Evolutionary conservation across 2,329 filamentous ascomycete species (phyloP), one percentile per base, ranked within the genome.

Genomic region (Rosellinia necatrix): DNA sequence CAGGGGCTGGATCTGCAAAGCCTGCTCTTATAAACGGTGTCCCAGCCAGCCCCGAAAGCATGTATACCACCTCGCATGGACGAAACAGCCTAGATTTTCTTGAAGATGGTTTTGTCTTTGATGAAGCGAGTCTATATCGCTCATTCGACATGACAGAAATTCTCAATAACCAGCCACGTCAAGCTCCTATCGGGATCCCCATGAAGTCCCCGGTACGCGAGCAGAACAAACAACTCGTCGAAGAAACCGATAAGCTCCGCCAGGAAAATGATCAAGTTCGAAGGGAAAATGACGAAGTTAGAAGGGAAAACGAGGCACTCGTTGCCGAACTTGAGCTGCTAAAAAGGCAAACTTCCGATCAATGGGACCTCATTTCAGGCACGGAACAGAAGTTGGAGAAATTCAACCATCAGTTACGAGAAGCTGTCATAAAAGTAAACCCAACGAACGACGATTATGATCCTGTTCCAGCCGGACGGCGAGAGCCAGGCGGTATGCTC

Each of bases 41-140:
- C 59, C 89, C 88, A 5, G 86, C 88, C 51, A 92, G 88, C 65
- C 88, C 89, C 6, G 89, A 91, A 69, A 92, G 88, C 74, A 83
- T 91, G 60, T 88, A 90, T 66, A 86, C 85, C 1, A 88, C 86
- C 64, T 80, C 84, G 10, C 82, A 85, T 65, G 81, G 81, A 46
- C 79, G 82, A 47, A 82, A 83, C 57, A 86, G 84, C 65, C 68
- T 84, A 59, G 82, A 84, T 29, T 76, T 78, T 15, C 69, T 77
- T 1, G 76, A 76, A 34, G 82, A 84, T 13, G 81, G 84, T 6
- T 75, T 85, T 55, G 82, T 87, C 43, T 92, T 96, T 65, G 90
- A 96, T 66, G 90, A 94, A 62, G 81, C 86, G 55, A 90, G 86
- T 67, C 76, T 91, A 6, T 94, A 92, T 68, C 78, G 82, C 49